Percentiles rank a stretch among this genome's conserved stretches.
Conservation (phyloP, 345 rosid genomes). For the Gossypium anomalum region DNA sequence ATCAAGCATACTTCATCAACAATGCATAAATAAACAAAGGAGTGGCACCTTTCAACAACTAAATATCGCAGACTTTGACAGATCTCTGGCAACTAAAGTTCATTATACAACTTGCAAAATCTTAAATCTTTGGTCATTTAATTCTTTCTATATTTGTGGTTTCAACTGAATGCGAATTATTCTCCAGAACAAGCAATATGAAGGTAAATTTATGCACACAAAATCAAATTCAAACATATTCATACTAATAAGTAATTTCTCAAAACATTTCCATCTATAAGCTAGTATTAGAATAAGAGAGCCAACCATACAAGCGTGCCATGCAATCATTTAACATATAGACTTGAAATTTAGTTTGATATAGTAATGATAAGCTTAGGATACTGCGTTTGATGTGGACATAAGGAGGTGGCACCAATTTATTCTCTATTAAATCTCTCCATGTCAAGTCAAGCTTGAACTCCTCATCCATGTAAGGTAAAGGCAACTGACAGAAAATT, state of each 20-base stretch:
- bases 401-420: slow-evolving; percentile 75
- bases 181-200: neutral
- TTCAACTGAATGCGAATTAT: neutral
- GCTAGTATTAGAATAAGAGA: neutral
- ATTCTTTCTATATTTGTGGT: neutral
- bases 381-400: slow-evolving; percentile 93
- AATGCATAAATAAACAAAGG: neutral
- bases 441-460: slow-evolving; percentile 70
- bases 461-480: slow-evolving; percentile 79
- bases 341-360: neutral
- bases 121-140: neutral
- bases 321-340: neutral
- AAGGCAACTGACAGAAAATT: slow-evolving; percentile 67
- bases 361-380: slow-evolving; percentile 36
- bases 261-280: neutral
- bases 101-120: neutral
- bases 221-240: neutral
- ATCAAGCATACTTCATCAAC: neutral
- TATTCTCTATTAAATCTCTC: slow-evolving; percentile 49
- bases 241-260: neutral
- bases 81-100: neutral
- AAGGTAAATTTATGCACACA: neutral
- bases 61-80: neutral
- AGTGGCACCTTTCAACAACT: neutral
- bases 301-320: neutral